Evolutionary conservation across 1,139 yeast genomes (phyloP), one percentile per base, ranked within the genome.

Genomic region (Yamadazyma blattariae): DNA sequence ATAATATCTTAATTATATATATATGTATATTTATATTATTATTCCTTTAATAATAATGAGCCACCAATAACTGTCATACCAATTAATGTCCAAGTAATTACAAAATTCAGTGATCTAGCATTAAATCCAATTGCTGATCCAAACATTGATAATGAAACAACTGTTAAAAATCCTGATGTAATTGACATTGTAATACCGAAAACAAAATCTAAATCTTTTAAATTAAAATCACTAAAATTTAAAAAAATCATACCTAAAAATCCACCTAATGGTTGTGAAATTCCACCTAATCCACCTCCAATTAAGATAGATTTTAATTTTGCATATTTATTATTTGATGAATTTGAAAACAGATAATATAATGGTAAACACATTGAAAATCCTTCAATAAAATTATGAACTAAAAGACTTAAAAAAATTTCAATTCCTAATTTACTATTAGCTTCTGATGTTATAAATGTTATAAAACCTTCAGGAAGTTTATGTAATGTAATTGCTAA

Each of bases 371-470:
- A 88, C 86, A 92, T 89, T 17, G 94, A 79, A 55, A 92, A 89
- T 0, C 98, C 98, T 58, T 92, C 98, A n/a, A 90, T 83, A 47
- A 88, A 80, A 58, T 92, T 92, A 61, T 92, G 98, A 21, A 90
- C 77, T 15, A 90, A 77, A 48, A 92, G 70, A 37, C 96, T 88
- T 17, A 89, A 56, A 51, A 92, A 90, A 10, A 92, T 87, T 13
- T 87, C 75, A 23, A 88, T 52, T 0, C 97, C 97, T 21, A 89
- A 61, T 32, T 72, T 62, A 1, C 83, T 79, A 51, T 86, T 79
- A 1, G 95, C 86, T 45, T 79, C 78, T 0, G 89, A 73, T 0
- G 95, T 84, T 2, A 90, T 78, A 55, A 74, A 92, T 26, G 95
- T 84, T 37, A 92, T 78, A 50, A 92, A 86, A 0, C 98, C 98